Evolutionary conservation across 208 protist species (phyloP).

Genomic region (Plasmodiophora brassicae): DNA sequence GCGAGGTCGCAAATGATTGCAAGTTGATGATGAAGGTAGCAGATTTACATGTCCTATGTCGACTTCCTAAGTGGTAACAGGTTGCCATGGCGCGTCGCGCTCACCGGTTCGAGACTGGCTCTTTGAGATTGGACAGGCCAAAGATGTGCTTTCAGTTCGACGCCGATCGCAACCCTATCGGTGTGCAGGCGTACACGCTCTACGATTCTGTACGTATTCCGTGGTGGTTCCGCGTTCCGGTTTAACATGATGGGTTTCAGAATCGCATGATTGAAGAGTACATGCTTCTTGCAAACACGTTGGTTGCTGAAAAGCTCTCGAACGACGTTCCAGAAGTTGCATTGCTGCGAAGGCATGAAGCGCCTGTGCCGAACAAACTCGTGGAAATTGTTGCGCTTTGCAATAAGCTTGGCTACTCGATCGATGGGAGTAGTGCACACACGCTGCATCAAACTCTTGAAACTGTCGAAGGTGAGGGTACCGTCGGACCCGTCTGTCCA

Average conservation of each 20-base stretch:
- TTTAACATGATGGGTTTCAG: no score
- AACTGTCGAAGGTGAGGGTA: neutral
- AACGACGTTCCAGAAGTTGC: conserved; percentile 28
- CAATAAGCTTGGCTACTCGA: neutral
- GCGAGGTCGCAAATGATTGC: neutral
- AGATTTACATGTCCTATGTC: no score
- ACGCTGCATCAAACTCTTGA: neutral
- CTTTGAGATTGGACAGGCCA: neutral
- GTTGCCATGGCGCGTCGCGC: neutral
- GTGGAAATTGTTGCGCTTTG: neutral
- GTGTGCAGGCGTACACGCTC: conserved; percentile 57
- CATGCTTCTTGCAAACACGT: conserved; percentile 56
- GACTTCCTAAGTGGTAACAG: neutral
- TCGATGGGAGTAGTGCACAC: neutral
- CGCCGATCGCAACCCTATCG: conserved; percentile 57
- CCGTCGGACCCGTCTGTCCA: neutral
- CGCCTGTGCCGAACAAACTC: neutral
- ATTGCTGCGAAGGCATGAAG: neutral
- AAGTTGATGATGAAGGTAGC: neutral
- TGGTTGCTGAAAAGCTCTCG: conserved; percentile 47
- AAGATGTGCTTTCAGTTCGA: conserved; percentile 51
- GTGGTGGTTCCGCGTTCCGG: no score
- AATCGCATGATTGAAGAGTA: conserved; percentile 50
- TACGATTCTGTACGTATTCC: conserved; percentile 65
- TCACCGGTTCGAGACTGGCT: conserved; percentile 28